Conservation (phyloP, 1,284 basidiomycete species). For the Ceratobasidium sp. region DNA sequence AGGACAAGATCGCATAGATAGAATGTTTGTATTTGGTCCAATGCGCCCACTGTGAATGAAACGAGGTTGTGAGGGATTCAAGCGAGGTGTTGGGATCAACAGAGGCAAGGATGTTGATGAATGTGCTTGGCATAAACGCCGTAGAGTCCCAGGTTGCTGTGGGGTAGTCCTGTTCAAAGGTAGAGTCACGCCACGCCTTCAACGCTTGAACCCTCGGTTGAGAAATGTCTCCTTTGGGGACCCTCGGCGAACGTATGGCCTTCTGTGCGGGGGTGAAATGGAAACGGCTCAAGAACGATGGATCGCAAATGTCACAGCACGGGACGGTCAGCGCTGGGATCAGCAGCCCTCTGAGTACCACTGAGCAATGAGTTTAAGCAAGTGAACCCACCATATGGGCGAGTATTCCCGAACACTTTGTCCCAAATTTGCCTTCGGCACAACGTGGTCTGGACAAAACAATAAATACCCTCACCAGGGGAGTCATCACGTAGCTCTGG, state of each 20-base stretch:
- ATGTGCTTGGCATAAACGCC: not conserved
- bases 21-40: not conserved
- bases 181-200: not conserved
- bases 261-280: not conserved
- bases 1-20: no score
- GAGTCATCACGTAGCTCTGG: not conserved
- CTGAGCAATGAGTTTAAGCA: not conserved
- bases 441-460: not conserved
- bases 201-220: not conserved
- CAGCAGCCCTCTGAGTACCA: not conserved
- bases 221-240: not conserved
- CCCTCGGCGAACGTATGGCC: not conserved
- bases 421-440: not conserved
- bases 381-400: not conserved
- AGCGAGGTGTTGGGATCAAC: not conserved
- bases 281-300: not conserved
- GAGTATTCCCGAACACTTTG: not conserved
- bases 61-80: not conserved
- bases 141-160: not conserved
- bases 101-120: not conserved
- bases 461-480: not conserved
- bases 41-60: not conserved
- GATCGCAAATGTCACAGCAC: conserved; percentile 5
- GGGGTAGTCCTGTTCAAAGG: not conserved
- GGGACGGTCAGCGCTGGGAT: not conserved